Conservation (phyloP, 2,329 filamentous ascomycete genomes). For the Aspergillus fumigatus region DNA sequence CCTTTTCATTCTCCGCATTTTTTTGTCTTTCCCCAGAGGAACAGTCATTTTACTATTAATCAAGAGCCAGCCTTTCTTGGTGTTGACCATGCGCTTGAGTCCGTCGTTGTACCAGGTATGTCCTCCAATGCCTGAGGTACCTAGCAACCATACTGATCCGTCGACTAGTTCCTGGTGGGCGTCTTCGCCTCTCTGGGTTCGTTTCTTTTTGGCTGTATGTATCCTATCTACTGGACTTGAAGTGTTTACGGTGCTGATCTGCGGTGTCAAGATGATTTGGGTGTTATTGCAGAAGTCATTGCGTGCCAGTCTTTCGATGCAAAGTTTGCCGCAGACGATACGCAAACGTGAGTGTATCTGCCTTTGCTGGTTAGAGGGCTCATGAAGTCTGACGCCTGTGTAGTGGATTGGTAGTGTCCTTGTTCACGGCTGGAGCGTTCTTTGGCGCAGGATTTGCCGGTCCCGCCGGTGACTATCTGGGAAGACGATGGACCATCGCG, state of each 20-base stretch:
- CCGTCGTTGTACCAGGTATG: constrained; percentile 55
- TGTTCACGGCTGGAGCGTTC: constrained; percentile 74
- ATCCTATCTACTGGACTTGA: not conserved
- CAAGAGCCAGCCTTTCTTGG: not conserved
- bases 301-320: constrained; percentile 32
- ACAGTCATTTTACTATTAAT: not conserved
- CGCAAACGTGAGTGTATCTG: constrained; percentile 24
- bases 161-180: constrained; percentile 50
- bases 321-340: constrained; percentile 29
- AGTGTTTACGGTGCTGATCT: constrained; percentile 1
- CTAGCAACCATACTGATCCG: constrained; percentile 11
- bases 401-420: constrained; percentile 67
- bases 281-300: constrained; percentile 57
- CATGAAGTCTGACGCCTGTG: not conserved
- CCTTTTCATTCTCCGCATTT: constrained; percentile 14
- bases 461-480: constrained; percentile 58
- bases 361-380: not conserved
- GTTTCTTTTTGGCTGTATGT: constrained; percentile 51
- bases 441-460: constrained; percentile 64
- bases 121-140: not conserved
- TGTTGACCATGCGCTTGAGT: constrained; percentile 47
- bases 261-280: constrained; percentile 45
- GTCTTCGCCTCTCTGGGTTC: constrained; percentile 58
- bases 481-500: constrained; percentile 67
- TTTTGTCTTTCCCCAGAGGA: constrained; percentile 7